phyloP scores from a whole-genome alignment of 73 alveolate species.

The Paramecium biaurelia region DNA sequence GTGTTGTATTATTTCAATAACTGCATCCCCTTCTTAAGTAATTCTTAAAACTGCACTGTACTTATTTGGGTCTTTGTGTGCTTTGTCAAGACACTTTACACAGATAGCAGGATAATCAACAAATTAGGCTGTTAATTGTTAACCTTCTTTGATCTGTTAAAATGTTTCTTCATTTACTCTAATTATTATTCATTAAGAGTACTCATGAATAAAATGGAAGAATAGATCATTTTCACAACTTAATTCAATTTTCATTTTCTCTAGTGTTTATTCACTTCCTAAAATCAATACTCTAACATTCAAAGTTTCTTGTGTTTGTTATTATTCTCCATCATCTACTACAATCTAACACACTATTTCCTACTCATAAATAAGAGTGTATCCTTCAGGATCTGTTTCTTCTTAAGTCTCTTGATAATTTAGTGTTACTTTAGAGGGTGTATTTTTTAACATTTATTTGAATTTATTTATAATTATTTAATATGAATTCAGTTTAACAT shows the following conservation, averaged over 20 bases:
- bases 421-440: conserved; percentile 15
- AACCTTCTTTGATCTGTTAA: conserved; percentile 43
- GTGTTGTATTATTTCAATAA: conserved; percentile 45
- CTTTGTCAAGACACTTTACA: conserved; percentile 59
- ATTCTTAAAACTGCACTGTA: conserved; percentile 40
- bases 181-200: background rate
- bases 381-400: conserved; percentile 17
- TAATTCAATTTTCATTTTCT: conserved; percentile 50
- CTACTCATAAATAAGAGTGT: background rate
- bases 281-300: background rate
- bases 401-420: background rate
- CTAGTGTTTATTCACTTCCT: conserved; percentile 49
- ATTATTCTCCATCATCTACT: background rate
- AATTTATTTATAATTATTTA: background rate
- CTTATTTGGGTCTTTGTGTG: conserved; percentile 39
- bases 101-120: conserved; percentile 65
- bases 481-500: conserved; percentile 6
- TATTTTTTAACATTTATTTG: conserved; percentile 6
- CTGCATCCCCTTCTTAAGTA: conserved; percentile 44
- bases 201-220: conserved; percentile 58
- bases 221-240: conserved; percentile 61
- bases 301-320: background rate
- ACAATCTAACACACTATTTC: background rate
- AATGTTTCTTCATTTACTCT: conserved; percentile 53
- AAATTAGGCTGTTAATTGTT: conserved; percentile 19